These are phyloP conservation scores for Xylaria bambusicola DNA, from an alignment of 495 filamentous ascomycete species.

Conservation along the genomic window DNA sequence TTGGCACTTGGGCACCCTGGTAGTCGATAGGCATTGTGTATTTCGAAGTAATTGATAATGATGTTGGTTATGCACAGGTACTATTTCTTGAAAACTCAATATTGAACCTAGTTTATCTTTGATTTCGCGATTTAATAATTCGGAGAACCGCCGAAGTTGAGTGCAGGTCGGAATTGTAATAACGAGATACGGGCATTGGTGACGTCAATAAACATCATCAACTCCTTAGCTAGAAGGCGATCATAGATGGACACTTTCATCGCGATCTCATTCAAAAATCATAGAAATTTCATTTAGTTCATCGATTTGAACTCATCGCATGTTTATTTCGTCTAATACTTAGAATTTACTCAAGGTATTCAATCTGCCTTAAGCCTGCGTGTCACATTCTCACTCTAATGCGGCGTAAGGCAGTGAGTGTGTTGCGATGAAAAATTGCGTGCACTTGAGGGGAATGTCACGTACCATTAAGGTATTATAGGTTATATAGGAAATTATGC, in stretches of 20 bases:
- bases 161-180: not conserved
- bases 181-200: slow-evolving; percentile 9
- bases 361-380: too few relatives aligned
- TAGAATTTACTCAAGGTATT: too few relatives aligned
- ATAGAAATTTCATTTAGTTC: too few relatives aligned
- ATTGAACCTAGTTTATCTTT: not conserved
- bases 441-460: not conserved
- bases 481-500: slow-evolving; percentile 6
- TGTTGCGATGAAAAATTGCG: not conserved
- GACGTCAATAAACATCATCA: slow-evolving; percentile 28
- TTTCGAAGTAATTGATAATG: not conserved
- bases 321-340: too few relatives aligned
- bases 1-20: slow-evolving; percentile 48
- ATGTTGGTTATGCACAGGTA: too few relatives aligned
- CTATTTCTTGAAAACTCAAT: too few relatives aligned
- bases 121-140: not conserved
- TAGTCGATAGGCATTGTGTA: slow-evolving; percentile 31
- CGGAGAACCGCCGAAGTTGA: too few relatives aligned
- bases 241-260: not conserved
- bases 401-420: not conserved
- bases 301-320: too few relatives aligned
- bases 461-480: not conserved
- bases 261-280: not conserved
- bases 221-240: not conserved
- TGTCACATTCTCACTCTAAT: not conserved